Evolutionary conservation across 768 basidiomycete species (phyloP), one percentile per base, ranked within the genome.

Genomic region (Filobasidium floriforme): DNA sequence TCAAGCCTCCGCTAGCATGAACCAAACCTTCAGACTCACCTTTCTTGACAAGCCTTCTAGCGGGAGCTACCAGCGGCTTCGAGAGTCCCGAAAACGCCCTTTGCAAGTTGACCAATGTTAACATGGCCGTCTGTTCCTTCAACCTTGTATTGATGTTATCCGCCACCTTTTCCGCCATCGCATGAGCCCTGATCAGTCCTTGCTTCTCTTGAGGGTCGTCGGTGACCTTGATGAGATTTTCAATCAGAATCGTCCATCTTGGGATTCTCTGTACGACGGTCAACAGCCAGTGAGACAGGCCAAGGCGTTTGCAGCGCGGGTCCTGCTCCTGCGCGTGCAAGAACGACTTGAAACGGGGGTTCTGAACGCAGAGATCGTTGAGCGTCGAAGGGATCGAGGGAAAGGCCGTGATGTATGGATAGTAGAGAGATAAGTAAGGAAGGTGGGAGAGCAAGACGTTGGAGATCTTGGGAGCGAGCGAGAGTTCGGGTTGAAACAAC

Each of bases 321-420:
- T 60, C 29, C 11, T 37, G 14, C n/a, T 60, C 59, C 19, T 37
- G 18, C 41, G 11, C 15, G 5, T 40, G 12, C 12, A 60, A 11
- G 37, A 60, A 60, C 19, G 29, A 15, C 19, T 14, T 26, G 26
- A 60, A 60, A 12, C 37, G 12, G 11, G 29, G 59, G 11, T 37
- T 40, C 15, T 12, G 26, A 11, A 11, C n/a, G 11, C 41, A 22
- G 11, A 60, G 37, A 5, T 22, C n/a, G 28, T 43, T 29, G 19
- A 60, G 40, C 18, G 28, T 19, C 28, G 18, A 22, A 40, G 59
- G 59, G 28, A 60, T 22, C 15, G 59, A 18, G 37, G 59, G 59
- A 40, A 60, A 60, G 15, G 59, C 29, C 32, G 59, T 60, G 59
- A 60, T 60, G 37, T 37, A 60, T 2, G 59, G 59, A n/a, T 60